A percentile compares a stretch with the other conserved stretches of the same genome.
These are phyloP conservation scores for Beauveria pseudobassiana DNA, from an alignment of 2,329 filamentous ascomycete species.

Conservation along the genomic window DNA sequence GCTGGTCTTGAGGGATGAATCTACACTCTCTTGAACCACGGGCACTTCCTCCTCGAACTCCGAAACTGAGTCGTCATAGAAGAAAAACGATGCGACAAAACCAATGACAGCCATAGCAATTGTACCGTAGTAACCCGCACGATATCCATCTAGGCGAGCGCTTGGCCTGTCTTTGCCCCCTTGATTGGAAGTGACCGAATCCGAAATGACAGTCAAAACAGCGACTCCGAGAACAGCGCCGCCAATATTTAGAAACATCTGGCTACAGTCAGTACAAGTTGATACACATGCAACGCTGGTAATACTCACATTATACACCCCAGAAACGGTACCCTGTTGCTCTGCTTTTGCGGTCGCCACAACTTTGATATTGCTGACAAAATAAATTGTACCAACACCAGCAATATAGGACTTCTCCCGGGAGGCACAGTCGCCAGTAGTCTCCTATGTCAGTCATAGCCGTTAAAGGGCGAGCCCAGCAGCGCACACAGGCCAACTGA, in stretches of 20 bases:
- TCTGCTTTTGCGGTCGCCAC: constrained; percentile 9
- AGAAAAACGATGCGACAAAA: neutral
- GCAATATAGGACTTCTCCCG: constrained; percentile 11
- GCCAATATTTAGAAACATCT: constrained; percentile 14
- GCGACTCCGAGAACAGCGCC: constrained; percentile 13
- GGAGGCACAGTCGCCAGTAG: constrained; percentile 12
- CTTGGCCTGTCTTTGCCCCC: constrained; percentile 6
- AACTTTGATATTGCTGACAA: constrained; percentile 12
- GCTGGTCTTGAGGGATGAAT: neutral
- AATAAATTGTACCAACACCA: constrained; percentile 13
- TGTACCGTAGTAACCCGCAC: constrained; percentile 12
- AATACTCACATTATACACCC: constrained; percentile 11
- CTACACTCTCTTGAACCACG: neutral
- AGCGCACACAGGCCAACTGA: constrained; percentile 9
- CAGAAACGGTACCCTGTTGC: constrained; percentile 12
- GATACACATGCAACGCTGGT: neutral
- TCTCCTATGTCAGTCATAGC: constrained; percentile 2
- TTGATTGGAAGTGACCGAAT: constrained; percentile 15
- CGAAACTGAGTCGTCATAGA: neutral
- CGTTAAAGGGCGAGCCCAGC: constrained; percentile 8
- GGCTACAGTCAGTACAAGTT: neutral
- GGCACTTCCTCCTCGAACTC: neutral
- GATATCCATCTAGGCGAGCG: constrained; percentile 7
- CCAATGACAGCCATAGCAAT: constrained; percentile 11
- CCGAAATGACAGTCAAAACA: constrained; percentile 14